Conservation (phyloP, 179 eudicot species). For the Carnegiea gigantea region DNA sequence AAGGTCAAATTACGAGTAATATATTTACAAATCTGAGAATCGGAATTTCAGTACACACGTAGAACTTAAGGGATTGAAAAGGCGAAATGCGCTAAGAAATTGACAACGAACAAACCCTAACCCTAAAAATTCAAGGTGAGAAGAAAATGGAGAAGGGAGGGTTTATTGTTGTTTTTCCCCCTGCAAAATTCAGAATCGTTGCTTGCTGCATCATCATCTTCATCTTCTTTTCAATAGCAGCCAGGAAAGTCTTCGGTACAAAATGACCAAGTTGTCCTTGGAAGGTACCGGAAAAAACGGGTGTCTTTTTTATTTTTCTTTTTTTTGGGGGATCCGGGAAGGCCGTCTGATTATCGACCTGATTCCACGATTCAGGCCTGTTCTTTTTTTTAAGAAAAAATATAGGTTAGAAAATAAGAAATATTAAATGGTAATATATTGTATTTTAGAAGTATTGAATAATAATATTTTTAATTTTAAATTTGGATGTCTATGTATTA, state of each 20-base stretch:
- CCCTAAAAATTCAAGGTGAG: conserved; percentile 14
- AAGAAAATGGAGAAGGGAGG: neutral
- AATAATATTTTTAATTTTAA: too few species aligned
- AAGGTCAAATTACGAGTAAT: conserved; percentile 15
- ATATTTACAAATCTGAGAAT: conserved; percentile 21
- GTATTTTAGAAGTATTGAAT: too few species aligned
- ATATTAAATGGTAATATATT: too few species aligned
- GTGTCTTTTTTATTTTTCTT: neutral
- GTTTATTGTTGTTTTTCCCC: neutral
- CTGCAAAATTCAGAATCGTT: neutral
- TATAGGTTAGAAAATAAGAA: too few species aligned
- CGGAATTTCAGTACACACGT: conserved; percentile 10
- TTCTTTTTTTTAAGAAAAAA: too few species aligned
- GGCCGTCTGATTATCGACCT: too few species aligned
- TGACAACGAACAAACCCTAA: conserved; percentile 22
- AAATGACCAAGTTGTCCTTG: conserved; percentile 28
- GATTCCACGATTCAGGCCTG: too few species aligned
- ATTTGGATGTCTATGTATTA: too few species aligned
- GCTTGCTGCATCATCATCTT: neutral
- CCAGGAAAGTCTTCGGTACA: neutral
- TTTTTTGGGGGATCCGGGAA: too few species aligned
- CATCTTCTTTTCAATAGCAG: conserved; percentile 2
- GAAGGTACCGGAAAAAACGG: conserved; percentile 10
- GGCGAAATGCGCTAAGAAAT: neutral
- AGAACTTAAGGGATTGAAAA: neutral